Evolutionary conservation across 176 grass and related monocot genomes (phyloP), one percentile per base, ranked within the genome.

Genomic region (Saccharum officinarum): DNA sequence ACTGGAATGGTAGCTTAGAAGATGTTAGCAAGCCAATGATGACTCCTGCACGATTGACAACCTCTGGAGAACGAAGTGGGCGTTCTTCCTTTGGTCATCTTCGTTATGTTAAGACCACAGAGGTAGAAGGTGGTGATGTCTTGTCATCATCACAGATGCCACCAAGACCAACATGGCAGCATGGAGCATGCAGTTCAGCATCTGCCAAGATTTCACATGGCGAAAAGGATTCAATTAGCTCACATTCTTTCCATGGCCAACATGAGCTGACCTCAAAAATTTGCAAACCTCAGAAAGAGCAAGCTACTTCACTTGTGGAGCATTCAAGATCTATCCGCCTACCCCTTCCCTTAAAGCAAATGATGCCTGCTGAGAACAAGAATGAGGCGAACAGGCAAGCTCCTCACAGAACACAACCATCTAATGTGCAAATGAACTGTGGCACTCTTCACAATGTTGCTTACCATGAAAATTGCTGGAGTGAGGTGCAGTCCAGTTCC

Each of bases 1-100:
- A 98, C 63, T 98, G 96, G 96, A 91, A 77, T 60, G 96, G 96
- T 20, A 91, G 81, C 54, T 92, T 98, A 76, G 93, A 98, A 87
- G 96, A 98, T 89, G 86, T 92, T 84, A 87, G 83, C 91, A 95
- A 95, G 77, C 89, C 91, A 30, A 92, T 80, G 69, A 87, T 95
- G 83, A 82, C 89, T 85, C 75, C 85, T 44, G 76, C 90, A 66
- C 85, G 86, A 79, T 84, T 95, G 84, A 84, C 91, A 82, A 85
- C 92, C 20, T 22, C 80, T 31, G 80, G 75, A 79, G 84, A 86
- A 78, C 80, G 47, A 91, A 90, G 77, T 65, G 85, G 87, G 34
- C 36, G 66, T 76, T 89, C 88, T 49, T 87, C 90, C 64, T 6
- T 86, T 74, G 89, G 83, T 64, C 80, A 86, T 78, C 69, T 75